Evolutionary conservation across 495 filamentous ascomycete species (phyloP).

Genomic region (Penicillium dipodomyicola): DNA sequence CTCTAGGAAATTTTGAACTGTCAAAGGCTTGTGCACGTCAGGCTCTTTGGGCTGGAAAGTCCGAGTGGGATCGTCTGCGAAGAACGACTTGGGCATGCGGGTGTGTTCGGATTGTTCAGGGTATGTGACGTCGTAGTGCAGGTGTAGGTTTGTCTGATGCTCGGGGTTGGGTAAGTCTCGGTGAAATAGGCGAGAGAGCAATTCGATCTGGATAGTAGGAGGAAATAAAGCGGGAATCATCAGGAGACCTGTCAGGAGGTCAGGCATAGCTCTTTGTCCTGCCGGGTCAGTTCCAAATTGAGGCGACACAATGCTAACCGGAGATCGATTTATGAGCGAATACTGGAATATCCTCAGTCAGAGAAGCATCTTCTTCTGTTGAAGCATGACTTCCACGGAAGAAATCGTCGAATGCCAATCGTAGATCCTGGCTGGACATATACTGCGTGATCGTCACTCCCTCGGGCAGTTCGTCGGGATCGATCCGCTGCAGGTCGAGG

Average conservation of each 20-base stretch:
- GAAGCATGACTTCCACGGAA: conserved; percentile 19
- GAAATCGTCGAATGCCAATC: conserved; percentile 37
- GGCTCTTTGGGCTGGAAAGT: conserved; percentile 62
- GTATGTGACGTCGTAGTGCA: conserved; percentile 77
- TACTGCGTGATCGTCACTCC: conserved; percentile 29
- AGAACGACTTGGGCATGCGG: conserved; percentile 46
- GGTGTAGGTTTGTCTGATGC: conserved; percentile 83
- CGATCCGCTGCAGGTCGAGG: conserved; percentile 47
- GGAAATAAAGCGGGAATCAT: conserved; percentile 74
- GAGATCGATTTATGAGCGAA: conserved; percentile 44
- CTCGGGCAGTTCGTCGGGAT: conserved; percentile 30
- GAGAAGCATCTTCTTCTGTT: conserved; percentile 23
- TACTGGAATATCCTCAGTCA: conserved; percentile 44
- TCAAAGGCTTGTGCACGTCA: conserved; percentile 63
- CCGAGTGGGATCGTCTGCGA: conserved; percentile 40
- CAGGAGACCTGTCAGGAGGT: conserved; percentile 58
- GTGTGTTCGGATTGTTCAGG: conserved; percentile 31
- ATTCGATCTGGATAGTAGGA: conserved; percentile 58
- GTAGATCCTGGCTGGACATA: conserved; percentile 34
- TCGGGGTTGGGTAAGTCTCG: conserved; percentile 70
- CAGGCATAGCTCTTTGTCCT: conserved; percentile 20
- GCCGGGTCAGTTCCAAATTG: conserved; percentile 31
- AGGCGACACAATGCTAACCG: conserved; percentile 35
- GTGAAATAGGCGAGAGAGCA: conserved; percentile 71
- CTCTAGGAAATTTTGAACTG: conserved; percentile 61